Percentiles rank a stretch among this genome's conserved stretches.
These are phyloP conservation scores for Termitomyces bulborhizus DNA, from an alignment of 768 basidiomycete species.

Conservation along the genomic window DNA sequence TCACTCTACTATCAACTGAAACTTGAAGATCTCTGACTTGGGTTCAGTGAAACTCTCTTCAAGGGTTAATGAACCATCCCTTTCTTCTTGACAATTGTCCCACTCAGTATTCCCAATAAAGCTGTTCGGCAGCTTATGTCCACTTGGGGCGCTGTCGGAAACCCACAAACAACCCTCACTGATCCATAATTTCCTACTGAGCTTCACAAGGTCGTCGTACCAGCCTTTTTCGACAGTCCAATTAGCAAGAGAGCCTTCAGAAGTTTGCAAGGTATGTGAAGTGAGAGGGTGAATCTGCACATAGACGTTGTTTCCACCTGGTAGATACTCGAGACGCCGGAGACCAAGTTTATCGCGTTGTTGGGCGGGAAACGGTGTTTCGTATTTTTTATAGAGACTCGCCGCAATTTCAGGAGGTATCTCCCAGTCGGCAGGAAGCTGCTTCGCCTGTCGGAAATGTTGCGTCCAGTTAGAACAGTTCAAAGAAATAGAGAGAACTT, in stretches of 20 bases:
- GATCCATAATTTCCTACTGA: not conserved
- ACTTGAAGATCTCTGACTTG: not conserved
- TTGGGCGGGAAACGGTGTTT: not conserved
- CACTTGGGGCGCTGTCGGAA: not conserved
- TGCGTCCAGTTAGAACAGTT: no score
- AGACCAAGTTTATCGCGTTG: not conserved
- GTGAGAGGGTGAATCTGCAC: not conserved
- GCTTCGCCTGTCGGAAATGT: no score
- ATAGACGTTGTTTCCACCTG: not conserved
- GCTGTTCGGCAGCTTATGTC: not conserved
- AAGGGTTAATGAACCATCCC: not conserved
- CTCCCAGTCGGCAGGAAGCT: no score
- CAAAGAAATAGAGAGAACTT: no score
- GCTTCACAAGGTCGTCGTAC: not conserved
- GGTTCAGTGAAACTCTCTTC: not conserved
- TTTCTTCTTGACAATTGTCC: not conserved
- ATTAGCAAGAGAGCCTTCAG: not conserved
- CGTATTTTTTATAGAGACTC: not conserved
- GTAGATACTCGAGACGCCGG: not conserved
- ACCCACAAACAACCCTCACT: not conserved
- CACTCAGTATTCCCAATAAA: not conserved
- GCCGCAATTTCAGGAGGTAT: not conserved
- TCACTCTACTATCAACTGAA: not conserved
- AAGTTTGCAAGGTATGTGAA: not conserved
- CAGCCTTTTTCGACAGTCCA: not conserved